A percentile compares a stretch with the other conserved stretches of the same genome.
phyloP scores from a whole-genome alignment of 148 eudicot genomes.

The Silene conica region DNA sequence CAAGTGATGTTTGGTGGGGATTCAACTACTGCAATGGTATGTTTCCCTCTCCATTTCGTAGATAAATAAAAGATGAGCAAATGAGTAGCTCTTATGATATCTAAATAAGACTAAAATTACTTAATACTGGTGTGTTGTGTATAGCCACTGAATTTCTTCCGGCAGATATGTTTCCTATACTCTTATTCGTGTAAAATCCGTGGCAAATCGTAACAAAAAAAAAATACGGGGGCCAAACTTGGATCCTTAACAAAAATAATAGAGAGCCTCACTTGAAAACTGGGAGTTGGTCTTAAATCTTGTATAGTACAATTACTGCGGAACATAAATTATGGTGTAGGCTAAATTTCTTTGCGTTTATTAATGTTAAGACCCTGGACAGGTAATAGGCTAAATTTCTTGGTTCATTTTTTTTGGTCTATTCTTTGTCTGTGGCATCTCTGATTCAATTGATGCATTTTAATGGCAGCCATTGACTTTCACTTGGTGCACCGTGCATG shows the following conservation, averaged over 20 bases:
- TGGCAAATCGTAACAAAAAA: too few relatives aligned
- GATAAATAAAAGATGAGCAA: slow-evolving; percentile 22
- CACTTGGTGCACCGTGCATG: neutral
- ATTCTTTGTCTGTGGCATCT: neutral
- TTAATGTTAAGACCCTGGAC: neutral
- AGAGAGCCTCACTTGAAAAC: neutral
- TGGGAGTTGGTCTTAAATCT: neutral
- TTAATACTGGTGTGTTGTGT: slow-evolving; percentile 1
- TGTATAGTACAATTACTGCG: neutral
- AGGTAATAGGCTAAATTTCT: neutral
- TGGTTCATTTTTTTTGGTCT: neutral
- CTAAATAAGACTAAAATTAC: slow-evolving; percentile 3
- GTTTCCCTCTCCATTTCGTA: slow-evolving; percentile 33
- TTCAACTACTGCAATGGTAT: slow-evolving; percentile 42
- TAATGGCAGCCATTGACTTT: neutral
- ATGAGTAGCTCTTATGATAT: slow-evolving; percentile 5
- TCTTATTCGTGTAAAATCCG: too few relatives aligned
- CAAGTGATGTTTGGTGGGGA: slow-evolving; percentile 44
- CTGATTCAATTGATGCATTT: neutral
- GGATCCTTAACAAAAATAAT: neutral
- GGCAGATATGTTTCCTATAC: too few relatives aligned
- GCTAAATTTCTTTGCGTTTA: too few relatives aligned
- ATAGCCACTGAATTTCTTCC: neutral
- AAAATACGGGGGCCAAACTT: too few relatives aligned
- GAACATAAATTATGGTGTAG: too few relatives aligned